Evolutionary conservation across 805 yeast genomes (phyloP), one percentile per base, ranked within the genome.

Genomic region (Wickerhamomyces silvicola): DNA sequence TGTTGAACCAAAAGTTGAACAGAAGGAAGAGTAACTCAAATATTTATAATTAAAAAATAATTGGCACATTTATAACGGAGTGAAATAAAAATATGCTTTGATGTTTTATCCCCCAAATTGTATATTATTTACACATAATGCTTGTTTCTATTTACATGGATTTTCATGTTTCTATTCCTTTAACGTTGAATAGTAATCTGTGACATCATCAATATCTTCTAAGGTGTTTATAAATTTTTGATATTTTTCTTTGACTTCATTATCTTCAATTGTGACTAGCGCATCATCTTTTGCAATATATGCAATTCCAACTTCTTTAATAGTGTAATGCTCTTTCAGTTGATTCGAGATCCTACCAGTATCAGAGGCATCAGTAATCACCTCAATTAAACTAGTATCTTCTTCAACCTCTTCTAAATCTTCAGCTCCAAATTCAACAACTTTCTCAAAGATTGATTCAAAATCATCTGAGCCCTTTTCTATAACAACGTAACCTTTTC

Each of bases 191-290:
- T 83, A 84, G 37, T 83, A 75, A 40, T 75, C 85, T 6, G 85
- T 76, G 14, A 90, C 83, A 46, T 92, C 97, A 30, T 81, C 86
- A n/a, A 86, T 61, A 21, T 78, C 85, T 33, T 85, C 94, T 28
- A 90, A 62, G 29, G 66, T 64, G 15, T 55, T 61, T 21, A 80
- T 54, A 22, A 87, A 73, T 48, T 75, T 81, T 11, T 69, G 68
- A 45, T 75, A 69, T 22, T 66, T 65, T 37, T 64, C 68, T 36
- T 56, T 62, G 7, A 66, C 58, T 4, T 75, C 86, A 17, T 64
- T 75, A 35, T 70, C 66, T 0, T 66, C 64, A 19, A 79, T 69
- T 9, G 65, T 70, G 4, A 76, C 77, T 39, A 62, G 59, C 45
- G 72, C 68, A 28, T 81, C 94, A 2, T 66, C 60, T 27, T 74